phyloP scores from a whole-genome alignment of 257 asterid genomes.

The Solanum tarapatanum region DNA sequence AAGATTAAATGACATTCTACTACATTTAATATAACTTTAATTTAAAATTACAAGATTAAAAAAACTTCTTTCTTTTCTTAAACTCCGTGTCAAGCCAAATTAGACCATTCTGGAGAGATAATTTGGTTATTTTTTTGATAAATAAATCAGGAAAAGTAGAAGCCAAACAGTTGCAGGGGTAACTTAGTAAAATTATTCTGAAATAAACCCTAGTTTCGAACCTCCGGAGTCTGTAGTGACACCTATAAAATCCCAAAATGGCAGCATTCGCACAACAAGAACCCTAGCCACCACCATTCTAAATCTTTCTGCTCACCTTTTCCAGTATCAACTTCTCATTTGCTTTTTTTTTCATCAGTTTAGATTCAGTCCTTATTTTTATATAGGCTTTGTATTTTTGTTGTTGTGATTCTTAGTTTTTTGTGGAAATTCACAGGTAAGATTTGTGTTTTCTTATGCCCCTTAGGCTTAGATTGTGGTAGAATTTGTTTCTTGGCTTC shows the following conservation, averaged over 20 bases:
- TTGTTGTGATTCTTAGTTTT: not conserved
- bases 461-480: not conserved
- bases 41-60: too few relatives aligned
- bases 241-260: not conserved
- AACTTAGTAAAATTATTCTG: not conserved
- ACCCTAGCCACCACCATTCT: not conserved
- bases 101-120: too few relatives aligned
- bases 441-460: not conserved
- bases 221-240: not conserved
- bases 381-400: not conserved
- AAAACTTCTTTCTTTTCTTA: too few relatives aligned
- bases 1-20: too few relatives aligned
- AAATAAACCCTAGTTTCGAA: not conserved
- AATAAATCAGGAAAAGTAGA: not conserved
- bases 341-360: not conserved
- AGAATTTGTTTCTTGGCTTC: not conserved
- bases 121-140: too few relatives aligned
- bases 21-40: too few relatives aligned
- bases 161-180: not conserved
- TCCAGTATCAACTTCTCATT: too few relatives aligned
- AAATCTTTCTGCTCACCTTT: not conserved
- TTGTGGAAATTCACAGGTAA: not conserved
- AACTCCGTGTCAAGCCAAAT: rapidly evolving
- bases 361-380: not conserved
- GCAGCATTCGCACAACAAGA: not conserved